Evolutionary conservation across 306 rosid genomes (phyloP).

Genomic region (Pyrus pyrifolia): DNA sequence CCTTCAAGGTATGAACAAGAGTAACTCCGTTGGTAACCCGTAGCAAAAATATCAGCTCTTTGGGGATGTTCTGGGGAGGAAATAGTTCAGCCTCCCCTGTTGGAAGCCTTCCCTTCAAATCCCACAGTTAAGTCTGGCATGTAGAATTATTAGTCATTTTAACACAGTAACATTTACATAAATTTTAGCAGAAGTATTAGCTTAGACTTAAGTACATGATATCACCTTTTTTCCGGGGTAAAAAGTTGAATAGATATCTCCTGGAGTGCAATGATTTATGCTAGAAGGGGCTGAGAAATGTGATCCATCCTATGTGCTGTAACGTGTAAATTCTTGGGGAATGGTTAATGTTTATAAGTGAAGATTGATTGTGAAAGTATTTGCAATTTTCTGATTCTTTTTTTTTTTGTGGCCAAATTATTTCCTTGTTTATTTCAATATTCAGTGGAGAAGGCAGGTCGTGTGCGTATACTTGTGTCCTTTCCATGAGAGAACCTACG

Average conservation of each 20-base stretch:
- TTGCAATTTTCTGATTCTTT: neutral
- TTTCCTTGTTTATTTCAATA: no score
- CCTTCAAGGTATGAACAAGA: conserved; percentile 85
- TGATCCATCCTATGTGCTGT: neutral
- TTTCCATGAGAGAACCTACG: no score
- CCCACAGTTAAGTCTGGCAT: neutral
- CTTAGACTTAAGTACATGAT: neutral
- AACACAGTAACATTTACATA: neutral
- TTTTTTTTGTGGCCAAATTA: no score
- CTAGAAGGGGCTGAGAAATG: neutral
- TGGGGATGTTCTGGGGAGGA: neutral
- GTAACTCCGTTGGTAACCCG: conserved; percentile 64
- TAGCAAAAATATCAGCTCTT: conserved; percentile 17
- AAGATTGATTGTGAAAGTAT: neutral
- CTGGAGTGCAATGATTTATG: neutral
- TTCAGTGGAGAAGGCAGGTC: no score
- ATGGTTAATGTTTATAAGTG: neutral
- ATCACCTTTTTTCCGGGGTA: neutral
- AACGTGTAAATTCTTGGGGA: neutral
- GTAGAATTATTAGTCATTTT: neutral
- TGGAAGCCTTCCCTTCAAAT: neutral
- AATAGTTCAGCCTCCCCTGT: neutral
- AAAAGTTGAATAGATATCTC: neutral
- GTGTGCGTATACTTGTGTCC: no score
- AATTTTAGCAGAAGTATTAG: neutral